These are phyloP conservation scores for Pterothamnion heteromorphum DNA, from an alignment of 31 red algal genomes.

Conservation along the genomic window DNA sequence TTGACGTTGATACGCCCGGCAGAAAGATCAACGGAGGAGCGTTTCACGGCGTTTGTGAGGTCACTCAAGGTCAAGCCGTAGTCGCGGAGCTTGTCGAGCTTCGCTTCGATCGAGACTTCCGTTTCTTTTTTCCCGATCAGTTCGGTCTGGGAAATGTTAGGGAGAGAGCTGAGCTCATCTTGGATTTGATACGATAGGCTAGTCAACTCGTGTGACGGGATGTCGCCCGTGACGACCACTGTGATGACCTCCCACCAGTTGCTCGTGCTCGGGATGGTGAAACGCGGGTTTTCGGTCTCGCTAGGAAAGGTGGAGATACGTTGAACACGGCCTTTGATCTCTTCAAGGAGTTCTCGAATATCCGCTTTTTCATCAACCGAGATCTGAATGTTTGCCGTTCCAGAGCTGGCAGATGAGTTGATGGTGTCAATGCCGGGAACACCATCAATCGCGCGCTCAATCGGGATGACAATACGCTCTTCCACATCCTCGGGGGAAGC, in stretches of 20 bases:
- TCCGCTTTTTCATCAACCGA: not conserved
- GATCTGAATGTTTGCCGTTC: not conserved
- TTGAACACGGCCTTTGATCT: not conserved
- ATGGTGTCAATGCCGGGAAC: not conserved
- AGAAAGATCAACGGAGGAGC: not conserved
- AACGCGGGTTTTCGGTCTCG: not conserved
- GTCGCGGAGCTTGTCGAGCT: not conserved
- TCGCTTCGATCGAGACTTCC: not conserved
- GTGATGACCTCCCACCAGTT: not conserved
- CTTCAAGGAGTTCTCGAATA: not conserved
- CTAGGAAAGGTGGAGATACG: not conserved
- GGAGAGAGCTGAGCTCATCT: not conserved
- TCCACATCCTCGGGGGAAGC: not conserved
- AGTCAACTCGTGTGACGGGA: not conserved
- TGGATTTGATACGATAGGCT: not conserved
- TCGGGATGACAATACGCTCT: not conserved
- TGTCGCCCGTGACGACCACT: not conserved
- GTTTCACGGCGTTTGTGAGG: not conserved
- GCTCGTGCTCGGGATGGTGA: not conserved
- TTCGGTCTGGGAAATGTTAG: not conserved
- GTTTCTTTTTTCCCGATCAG: not conserved
- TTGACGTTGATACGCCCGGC: not conserved
- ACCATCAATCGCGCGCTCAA: not conserved
- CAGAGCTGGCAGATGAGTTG: not conserved
- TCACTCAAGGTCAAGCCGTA: not conserved